Base-by-base conservation (phyloP, 2,329 filamentous ascomycete species). In the Aspergillaceae sp. region DNA sequence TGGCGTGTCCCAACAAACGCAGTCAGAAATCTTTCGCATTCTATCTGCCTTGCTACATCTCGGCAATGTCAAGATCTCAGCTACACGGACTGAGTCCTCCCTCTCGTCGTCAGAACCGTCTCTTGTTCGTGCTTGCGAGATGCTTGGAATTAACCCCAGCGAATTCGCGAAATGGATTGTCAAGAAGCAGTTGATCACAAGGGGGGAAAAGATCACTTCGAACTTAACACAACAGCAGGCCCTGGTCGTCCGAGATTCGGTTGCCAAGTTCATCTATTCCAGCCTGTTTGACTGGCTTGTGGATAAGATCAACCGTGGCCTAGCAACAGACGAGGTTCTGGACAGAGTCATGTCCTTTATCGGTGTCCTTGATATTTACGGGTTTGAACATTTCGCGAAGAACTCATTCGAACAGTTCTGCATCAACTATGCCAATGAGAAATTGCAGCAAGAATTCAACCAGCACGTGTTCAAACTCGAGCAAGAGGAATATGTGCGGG, bases 351-450 rank as follows among this genome's bases (percentile, higher is more conserved):
- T 75, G 46, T 91, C 87, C 2, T 98, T 98, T 68, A 98, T 98
- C 59, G 92, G 92, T 67, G 92, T 98, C 41, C 79, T 98, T 53
- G 92, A 98, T 87, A 98, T 98, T 57, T 97, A 97, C 69, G 91
- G 91, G 53, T 98, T 98, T 63, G 92, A 98, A 68, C 92, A 97
- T 70, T 98, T 98, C 62, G 91, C 92, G 51, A 97, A 96, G 76
- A 98, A 98, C 73, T 98, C 92, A 0, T 98, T 98, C 60, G 92
- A 98, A 67, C 92, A 98, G 67, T 98, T 98, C 70, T 98, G 92
- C 72, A 98, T 98, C 79, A 98, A 98, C 71, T 98, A 98, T 62
- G 92, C 92, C 70, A 98, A 98, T 69, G 92, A 98, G 71, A 98
- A 98, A 71, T 75, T 98, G 45, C 92, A 98, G 66, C 92, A 98